Evolutionary conservation across 805 yeast genomes (phyloP).

Genomic region (Candida coquimbonensis): DNA sequence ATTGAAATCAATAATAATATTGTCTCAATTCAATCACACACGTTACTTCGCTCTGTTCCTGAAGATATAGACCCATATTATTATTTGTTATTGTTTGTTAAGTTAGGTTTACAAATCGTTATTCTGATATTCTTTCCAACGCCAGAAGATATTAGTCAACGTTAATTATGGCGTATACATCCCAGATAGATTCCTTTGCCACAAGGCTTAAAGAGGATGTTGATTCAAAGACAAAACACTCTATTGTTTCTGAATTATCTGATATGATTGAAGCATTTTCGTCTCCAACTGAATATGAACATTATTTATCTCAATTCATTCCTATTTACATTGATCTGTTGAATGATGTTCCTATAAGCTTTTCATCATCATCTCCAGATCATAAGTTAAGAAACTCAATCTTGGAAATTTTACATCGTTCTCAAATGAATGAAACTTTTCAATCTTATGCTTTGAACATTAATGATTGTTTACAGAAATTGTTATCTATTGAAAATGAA

Average conservation of each 20-base stretch:
- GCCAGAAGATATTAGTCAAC: background rate
- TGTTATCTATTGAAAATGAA: constrained; percentile 78
- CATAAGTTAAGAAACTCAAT: constrained; percentile 71
- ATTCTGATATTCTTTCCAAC: background rate
- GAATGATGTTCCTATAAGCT: constrained; percentile 65
- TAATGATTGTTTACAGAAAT: constrained; percentile 48
- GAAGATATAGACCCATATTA: background rate
- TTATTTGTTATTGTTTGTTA: background rate
- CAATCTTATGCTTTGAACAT: constrained; percentile 61
- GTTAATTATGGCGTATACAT: constrained; percentile 28
- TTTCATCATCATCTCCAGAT: constrained; percentile 57
- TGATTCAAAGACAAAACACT: constrained; percentile 55
- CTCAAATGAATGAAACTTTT: constrained; percentile 76
- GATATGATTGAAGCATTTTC: constrained; percentile 83
- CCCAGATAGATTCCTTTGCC: constrained; percentile 63
- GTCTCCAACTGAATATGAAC: constrained; percentile 74
- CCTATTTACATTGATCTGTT: constrained; percentile 64
- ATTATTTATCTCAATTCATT: constrained; percentile 59
- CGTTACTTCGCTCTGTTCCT: too few relatives aligned
- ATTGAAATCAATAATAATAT: background rate
- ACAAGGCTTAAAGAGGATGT: constrained; percentile 46
- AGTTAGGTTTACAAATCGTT: too few relatives aligned
- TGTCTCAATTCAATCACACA: too few relatives aligned
- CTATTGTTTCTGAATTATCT: constrained; percentile 72
- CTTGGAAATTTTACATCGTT: constrained; percentile 72